These are phyloP conservation scores for Trichoderma guizhouense DNA, from an alignment of 2,329 filamentous ascomycete genomes.

Conservation along the genomic window DNA sequence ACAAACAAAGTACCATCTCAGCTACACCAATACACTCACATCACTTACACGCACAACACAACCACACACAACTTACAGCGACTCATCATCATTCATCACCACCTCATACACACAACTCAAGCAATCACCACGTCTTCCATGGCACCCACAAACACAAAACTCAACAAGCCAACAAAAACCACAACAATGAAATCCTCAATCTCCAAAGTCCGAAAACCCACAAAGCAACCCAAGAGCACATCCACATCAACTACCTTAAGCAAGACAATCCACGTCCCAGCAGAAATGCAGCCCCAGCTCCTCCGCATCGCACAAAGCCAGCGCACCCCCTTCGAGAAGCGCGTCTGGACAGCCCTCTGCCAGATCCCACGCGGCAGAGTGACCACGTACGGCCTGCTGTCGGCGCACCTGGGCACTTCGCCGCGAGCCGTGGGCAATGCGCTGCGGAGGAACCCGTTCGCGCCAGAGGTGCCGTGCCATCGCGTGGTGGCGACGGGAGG, in stretches of 20 bases:
- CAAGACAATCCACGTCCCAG: background rate
- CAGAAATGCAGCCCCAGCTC: slow-evolving; percentile 35
- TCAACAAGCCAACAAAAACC: background rate
- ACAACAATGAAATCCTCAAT: background rate
- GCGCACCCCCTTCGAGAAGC: slow-evolving; percentile 56
- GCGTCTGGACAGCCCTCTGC: slow-evolving; percentile 68
- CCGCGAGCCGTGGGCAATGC: slow-evolving; percentile 76
- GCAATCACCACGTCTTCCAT: background rate
- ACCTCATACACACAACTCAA: background rate
- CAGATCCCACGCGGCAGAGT: slow-evolving; percentile 73
- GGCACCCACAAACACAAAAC: slow-evolving; percentile 10
- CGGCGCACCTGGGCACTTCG: slow-evolving; percentile 64
- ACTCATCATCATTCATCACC: background rate
- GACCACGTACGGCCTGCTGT: slow-evolving; percentile 73
- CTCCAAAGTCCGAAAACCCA: background rate
- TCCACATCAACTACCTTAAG: background rate
- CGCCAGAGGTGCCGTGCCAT: slow-evolving; percentile 78
- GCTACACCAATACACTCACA: background rate
- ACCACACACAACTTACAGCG: background rate
- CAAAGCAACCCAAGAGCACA: background rate
- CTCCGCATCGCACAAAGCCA: slow-evolving; percentile 42
- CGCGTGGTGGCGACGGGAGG: slow-evolving; percentile 73
- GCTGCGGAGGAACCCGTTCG: slow-evolving; percentile 75
- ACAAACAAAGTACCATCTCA: background rate
- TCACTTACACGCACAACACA: background rate